Evolutionary conservation across 2,329 filamentous ascomycete species (phyloP), one percentile per base, ranked within the genome.

Genomic region (Colletotrichum nymphaeae): DNA sequence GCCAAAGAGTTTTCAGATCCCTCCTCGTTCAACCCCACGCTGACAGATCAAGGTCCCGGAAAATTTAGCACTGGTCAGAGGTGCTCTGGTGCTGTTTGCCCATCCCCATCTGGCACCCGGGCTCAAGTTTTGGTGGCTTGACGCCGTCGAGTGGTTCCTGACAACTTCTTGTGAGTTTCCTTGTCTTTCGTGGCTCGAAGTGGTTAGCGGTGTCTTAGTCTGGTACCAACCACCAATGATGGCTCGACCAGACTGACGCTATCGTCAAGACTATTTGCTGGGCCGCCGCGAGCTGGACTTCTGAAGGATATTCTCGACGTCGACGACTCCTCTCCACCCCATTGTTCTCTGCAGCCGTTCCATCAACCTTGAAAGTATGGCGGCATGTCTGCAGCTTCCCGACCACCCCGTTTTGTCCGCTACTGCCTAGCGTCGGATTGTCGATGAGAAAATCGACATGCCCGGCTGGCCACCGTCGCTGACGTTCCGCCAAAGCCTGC

Each of bases 241-340:
- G 56, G 60, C 60, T 11, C 28, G 53, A 12, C 28, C 58, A 62
- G 35, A 49, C 46, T 37, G 57, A 52, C 59, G 49, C 67, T 52
- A 71, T 70, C 62, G 19, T 53, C 49, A 8, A 62, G 56, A 66
- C 67, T 73, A 70, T 70, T 56, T 70, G 28, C 71, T 66, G 26
- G 22, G 49, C 67, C 49, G 65, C 59, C 24, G 26, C 60, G 37
- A 35, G 14, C 42, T 22, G 30, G 46, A 49, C 24, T 30, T 69
- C 12, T 37, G 24, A 19, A 3, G n/a, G 9, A 30, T 46, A 52
- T 59, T 26, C 30, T 24, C 26, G 37, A 49, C 26, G 16, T 49
- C 37, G 24, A 56, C 5, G 6, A 8, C 32, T 46, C 22, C 12
- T 26, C 24, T 42, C 30, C 24, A n/a, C 14, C 22, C 16, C 14